Evolutionary conservation across 2,329 filamentous ascomycete genomes (phyloP).

Genomic region (Dactylellina drechsleri): DNA sequence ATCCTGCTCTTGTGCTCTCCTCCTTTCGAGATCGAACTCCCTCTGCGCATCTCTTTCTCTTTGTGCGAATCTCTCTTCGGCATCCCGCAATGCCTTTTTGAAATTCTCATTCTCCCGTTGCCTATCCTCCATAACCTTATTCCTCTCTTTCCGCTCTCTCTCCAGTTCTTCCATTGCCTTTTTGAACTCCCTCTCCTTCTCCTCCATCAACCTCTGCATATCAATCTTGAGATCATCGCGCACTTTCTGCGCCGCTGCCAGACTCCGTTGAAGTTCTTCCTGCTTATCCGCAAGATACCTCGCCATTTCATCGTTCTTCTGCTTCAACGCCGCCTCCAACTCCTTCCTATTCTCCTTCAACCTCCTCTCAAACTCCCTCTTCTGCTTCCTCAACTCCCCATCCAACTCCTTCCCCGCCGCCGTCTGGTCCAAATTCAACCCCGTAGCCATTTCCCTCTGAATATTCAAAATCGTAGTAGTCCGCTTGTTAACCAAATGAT

Average conservation of each 20-base stretch:
- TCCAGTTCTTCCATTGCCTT: slow-evolving; percentile 6
- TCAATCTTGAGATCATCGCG: slow-evolving; percentile 3
- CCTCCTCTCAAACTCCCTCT: slow-evolving; percentile 9
- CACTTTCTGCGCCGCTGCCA: neutral
- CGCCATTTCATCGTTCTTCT: neutral
- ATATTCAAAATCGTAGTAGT: slow-evolving; percentile 5
- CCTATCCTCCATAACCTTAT: neutral
- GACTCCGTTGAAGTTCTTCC: slow-evolving; percentile 1
- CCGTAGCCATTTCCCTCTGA: slow-evolving; percentile 8
- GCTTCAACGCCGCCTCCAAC: slow-evolving; percentile 8
- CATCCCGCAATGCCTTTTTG: slow-evolving; percentile 3
- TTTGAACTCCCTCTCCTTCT: slow-evolving; percentile 3
- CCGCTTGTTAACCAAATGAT: slow-evolving; percentile 13
- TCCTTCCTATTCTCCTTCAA: slow-evolving; percentile 6
- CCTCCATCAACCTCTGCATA: slow-evolving; percentile 2
- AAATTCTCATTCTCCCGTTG: slow-evolving; percentile 5
- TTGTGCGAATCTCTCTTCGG: slow-evolving; percentile 2
- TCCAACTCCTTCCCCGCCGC: slow-evolving; percentile 7
- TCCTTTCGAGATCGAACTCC: neutral
- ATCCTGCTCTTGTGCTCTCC: neutral
- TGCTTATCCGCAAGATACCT: slow-evolving; percentile 2
- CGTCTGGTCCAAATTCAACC: slow-evolving; percentile 3
- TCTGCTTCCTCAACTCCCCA: slow-evolving; percentile 5
- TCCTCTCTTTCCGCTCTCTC: slow-evolving; percentile 1
- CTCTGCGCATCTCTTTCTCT: slow-evolving; percentile 4